Evolutionary conservation across 1,139 yeast genomes (phyloP).

Genomic region (Hansenula lynferdii): DNA sequence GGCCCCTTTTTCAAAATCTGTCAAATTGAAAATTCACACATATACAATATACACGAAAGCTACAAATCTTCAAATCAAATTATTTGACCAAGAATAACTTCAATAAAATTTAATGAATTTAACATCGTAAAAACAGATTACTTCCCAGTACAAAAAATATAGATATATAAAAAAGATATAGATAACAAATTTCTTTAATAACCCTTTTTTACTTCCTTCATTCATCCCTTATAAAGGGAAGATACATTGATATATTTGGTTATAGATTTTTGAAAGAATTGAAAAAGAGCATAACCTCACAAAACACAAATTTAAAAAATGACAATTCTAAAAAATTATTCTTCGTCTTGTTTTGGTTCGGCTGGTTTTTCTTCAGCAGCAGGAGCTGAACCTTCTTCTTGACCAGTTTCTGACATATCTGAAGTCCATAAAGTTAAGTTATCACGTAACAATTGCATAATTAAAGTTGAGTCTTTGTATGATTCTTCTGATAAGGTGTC

Average conservation of each 20-base stretch:
- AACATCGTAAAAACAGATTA: constrained; percentile 1
- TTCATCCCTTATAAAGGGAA: no score
- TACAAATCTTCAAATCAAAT: no score
- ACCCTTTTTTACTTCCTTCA: background rate
- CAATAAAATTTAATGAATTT: constrained; percentile 2
- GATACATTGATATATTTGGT: no score
- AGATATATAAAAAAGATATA: constrained; percentile 2
- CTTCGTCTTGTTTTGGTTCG: constrained; percentile 36
- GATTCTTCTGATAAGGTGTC: constrained; percentile 97
- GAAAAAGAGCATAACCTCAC: constrained; percentile 12
- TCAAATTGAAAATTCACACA: no score
- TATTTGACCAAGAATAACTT: background rate
- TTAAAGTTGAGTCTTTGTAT: constrained; percentile 95
- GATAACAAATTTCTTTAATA: constrained; percentile 1
- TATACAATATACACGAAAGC: no score
- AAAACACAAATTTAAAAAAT: constrained; percentile 18
- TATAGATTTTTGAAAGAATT: no score
- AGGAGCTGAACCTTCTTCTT: constrained; percentile 49
- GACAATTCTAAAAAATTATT: constrained; percentile 10
- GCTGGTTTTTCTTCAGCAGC: constrained; percentile 52
- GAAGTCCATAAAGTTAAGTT: constrained; percentile 98
- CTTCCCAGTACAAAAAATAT: constrained; percentile 2
- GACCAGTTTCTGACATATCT: constrained; percentile 87
- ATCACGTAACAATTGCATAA: constrained; percentile 98
- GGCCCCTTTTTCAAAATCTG: no score